Evolutionary conservation across 257 asterid species (phyloP), one percentile per base, ranked within the genome.

Genomic region (Salvia hispanica): DNA sequence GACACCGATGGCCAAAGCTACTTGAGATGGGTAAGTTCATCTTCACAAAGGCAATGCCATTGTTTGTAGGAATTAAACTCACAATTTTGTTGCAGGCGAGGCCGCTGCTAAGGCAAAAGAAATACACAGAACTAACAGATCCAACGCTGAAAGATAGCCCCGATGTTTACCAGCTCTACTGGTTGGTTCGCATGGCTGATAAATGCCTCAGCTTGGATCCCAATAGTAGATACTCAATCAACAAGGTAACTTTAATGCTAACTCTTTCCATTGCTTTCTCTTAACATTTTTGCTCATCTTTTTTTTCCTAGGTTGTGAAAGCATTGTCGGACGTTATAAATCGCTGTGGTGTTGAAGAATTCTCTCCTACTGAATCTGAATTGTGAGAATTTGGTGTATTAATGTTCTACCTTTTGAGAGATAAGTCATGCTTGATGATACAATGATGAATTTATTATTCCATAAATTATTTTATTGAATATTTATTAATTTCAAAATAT

Each of bases 201-300:
- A 77, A 78, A 77, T 84, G 94, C 58, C 72, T 84, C 4, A 78
- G 76, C 37, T 79, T 82, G 85, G 83, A 86, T 54, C 85, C 90
- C 2, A 72, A 77, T 28, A 82, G 69, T 21, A 67, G 94, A 73
- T 73, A 70, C 79, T 80, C 88, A 11, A 82, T 81, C 69, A 78
- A 66, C 45, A 80, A 79, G 88, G 91, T 84, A 51, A 53, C 3
- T 10, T 21, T 21, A 3, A 34, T 34, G 1, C 37, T 34, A 3
- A 2, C 14, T 5, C 11, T 14, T 14, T 45, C 9, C 3, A 2
- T 10, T 39, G 43, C 44, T 45, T 45, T 9, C 34, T 33, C 3
- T 34, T 8, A 4, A 34, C 11, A 4, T 10, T 7, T n/a, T 52
- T 59, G 70, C 51, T 34, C 28, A 59, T 64, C 33, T 2, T 25